phyloP scores from a whole-genome alignment of 2,329 filamentous ascomycete genomes.

The Pestalotiopsis sp. region DNA sequence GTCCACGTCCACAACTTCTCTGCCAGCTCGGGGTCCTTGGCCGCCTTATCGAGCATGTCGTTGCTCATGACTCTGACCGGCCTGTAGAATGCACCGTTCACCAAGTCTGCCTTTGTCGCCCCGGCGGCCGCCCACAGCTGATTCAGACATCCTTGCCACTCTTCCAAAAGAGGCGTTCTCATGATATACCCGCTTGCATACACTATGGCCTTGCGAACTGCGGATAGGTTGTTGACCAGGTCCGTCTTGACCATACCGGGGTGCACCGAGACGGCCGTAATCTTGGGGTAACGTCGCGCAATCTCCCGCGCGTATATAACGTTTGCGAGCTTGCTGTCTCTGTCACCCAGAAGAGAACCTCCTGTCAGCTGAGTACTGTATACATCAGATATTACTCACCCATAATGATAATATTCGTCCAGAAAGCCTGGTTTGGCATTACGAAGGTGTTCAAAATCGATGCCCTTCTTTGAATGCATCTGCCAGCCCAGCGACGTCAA shows the following conservation, averaged over 20 bases:
- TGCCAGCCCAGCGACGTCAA: conserved; percentile 15
- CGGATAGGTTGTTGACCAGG: conserved; percentile 22
- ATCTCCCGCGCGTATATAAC: conserved; percentile 17
- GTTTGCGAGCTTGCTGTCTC: conserved; percentile 25
- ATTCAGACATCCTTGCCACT: conserved; percentile 36
- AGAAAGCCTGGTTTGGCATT: conserved; percentile 8
- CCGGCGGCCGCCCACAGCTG: conserved; percentile 41
- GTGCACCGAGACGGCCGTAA: conserved; percentile 13
- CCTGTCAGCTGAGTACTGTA: neutral
- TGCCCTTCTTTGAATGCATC: conserved; percentile 9
- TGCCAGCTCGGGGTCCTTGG: conserved; percentile 31
- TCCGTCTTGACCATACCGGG: conserved; percentile 16
- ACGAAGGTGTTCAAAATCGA: conserved; percentile 16
- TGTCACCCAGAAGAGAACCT: conserved; percentile 21
- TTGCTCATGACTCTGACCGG: conserved; percentile 30
- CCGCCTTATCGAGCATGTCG: conserved; percentile 29
- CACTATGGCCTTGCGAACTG: conserved; percentile 32
- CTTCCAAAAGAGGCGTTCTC: conserved; percentile 3
- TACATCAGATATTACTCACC: neutral
- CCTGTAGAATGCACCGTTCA: conserved; percentile 35
- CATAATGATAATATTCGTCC: conserved; percentile 16
- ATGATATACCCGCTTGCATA: conserved; percentile 38
- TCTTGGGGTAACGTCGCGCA: conserved; percentile 17
- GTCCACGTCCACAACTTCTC: conserved; percentile 39
- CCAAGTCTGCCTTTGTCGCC: conserved; percentile 26